Evolutionary conservation across 139 green algal species (phyloP).

Genomic region (Trebouxia sp.): DNA sequence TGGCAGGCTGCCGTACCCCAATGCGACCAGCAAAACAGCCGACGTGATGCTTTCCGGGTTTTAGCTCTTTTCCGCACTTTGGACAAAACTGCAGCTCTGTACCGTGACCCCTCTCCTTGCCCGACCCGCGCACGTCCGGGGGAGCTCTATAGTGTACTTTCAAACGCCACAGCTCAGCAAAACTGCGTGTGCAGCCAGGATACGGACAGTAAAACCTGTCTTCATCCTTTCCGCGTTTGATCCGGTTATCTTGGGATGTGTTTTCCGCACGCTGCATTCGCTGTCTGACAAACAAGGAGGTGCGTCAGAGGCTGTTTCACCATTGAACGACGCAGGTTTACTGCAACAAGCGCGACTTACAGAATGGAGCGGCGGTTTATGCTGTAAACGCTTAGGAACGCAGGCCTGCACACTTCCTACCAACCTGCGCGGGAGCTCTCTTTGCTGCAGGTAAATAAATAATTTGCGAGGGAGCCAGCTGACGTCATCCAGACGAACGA

Average conservation of each 20-base stretch:
- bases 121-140: slow-evolving; percentile 77
- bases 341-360: background rate
- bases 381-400: too few relatives aligned
- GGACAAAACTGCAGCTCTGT: slow-evolving; percentile 80
- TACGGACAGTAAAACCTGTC: slow-evolving; percentile 58
- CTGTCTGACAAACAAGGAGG: background rate
- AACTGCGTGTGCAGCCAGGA: slow-evolving; percentile 77
- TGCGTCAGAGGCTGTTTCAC: background rate
- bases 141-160: slow-evolving; percentile 73
- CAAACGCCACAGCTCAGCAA: slow-evolving; percentile 82
- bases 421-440: too few relatives aligned
- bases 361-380: too few relatives aligned
- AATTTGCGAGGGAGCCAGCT: too few relatives aligned
- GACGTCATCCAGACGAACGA: too few relatives aligned
- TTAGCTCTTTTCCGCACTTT: slow-evolving; percentile 78
- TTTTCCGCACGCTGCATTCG: background rate
- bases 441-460: too few relatives aligned
- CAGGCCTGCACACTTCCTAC: too few relatives aligned
- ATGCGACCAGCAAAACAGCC: slow-evolving; percentile 66
- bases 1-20: slow-evolving; percentile 46
- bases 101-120: slow-evolving; percentile 85
- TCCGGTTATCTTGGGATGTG: background rate
- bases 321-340: slow-evolving; percentile 20
- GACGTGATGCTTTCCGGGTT: slow-evolving; percentile 85
- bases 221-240: slow-evolving; percentile 19